These are phyloP conservation scores for Pisolithus marmoratus DNA, from an alignment of 768 basidiomycete genomes.

Conservation along the genomic window DNA sequence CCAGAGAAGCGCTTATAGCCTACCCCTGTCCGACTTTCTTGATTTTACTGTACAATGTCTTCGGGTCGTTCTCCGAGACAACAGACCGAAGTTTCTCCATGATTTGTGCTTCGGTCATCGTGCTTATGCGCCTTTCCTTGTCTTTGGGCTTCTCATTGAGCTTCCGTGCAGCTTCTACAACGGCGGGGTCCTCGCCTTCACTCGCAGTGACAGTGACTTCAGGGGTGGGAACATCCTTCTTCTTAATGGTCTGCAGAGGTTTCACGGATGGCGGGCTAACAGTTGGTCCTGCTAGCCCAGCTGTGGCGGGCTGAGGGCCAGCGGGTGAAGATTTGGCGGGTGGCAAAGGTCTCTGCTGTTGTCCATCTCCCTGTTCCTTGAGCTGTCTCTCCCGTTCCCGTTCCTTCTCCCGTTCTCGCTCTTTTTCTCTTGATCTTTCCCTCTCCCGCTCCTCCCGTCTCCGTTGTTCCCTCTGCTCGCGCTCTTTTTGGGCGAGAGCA, in stretches of 20 bases:
- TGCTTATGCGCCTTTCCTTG: slow-evolving; percentile 84
- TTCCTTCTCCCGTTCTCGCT: slow-evolving; percentile 33
- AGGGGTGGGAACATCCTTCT: slow-evolving; percentile 33
- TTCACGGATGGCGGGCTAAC: slow-evolving; percentile 60
- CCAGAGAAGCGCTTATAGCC: slow-evolving; percentile 27
- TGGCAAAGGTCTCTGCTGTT: slow-evolving; percentile 30
- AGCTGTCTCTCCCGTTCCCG: slow-evolving; percentile 22
- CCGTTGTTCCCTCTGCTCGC: slow-evolving; percentile 25
- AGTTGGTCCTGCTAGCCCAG: slow-evolving; percentile 44
- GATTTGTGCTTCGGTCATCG: slow-evolving; percentile 96
- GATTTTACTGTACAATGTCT: slow-evolving; percentile 88
- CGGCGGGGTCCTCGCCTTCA: slow-evolving; percentile 40
- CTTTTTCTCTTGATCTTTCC: slow-evolving; percentile 26
- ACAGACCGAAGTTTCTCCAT: slow-evolving; percentile 95
- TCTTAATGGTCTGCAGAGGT: slow-evolving; percentile 72
- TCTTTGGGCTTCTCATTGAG: slow-evolving; percentile 49
- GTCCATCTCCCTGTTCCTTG: slow-evolving; percentile 24
- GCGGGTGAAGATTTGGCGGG: slow-evolving; percentile 44
- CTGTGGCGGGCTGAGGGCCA: slow-evolving; percentile 34
- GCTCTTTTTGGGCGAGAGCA: slow-evolving; percentile 31
- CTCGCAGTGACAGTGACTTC: slow-evolving; percentile 48
- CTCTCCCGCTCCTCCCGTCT: slow-evolving; percentile 33
- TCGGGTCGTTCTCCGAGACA: slow-evolving; percentile 83
- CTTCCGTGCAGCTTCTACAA: slow-evolving; percentile 67
- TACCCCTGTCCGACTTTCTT: slow-evolving; percentile 99